These are phyloP conservation scores for Meripilus lineatus DNA, from an alignment of 1,284 basidiomycete species.

Conservation along the genomic window DNA sequence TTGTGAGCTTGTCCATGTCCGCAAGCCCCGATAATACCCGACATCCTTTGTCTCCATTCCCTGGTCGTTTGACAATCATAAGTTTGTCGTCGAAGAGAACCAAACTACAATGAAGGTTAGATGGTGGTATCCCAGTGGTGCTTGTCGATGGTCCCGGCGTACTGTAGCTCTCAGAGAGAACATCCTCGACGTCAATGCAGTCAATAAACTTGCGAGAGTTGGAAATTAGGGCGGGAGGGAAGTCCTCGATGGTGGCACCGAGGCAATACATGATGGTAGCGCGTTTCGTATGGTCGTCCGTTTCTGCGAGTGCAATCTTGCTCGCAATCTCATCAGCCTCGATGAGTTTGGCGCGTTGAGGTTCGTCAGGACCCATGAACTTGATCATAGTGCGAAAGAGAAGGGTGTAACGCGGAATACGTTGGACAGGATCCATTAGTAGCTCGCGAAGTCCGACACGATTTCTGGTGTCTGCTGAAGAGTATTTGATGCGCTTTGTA, in stretches of 20 bases:
- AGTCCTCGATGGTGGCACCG: constrained; percentile 81
- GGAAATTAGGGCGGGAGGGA: constrained; percentile 84
- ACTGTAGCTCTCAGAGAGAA: constrained; percentile 41
- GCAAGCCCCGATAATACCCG: constrained; percentile 79
- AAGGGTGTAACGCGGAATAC: constrained; percentile 93
- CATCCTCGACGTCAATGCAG: constrained; percentile 91
- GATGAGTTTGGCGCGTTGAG: constrained; percentile 76
- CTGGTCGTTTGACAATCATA: constrained; percentile 85
- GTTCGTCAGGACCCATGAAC: constrained; percentile 73
- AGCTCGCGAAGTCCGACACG: constrained; percentile 90
- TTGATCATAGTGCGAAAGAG: constrained; percentile 91
- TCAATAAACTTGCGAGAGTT: constrained; percentile 87
- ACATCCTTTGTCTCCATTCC: constrained; percentile 69
- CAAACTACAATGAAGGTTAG: constrained; percentile 80
- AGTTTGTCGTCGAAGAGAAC: constrained; percentile 96
- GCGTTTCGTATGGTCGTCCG: constrained; percentile 86
- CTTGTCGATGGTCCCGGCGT: constrained; percentile 4
- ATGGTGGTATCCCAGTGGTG: constrained; percentile 18
- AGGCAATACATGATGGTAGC: constrained; percentile 90
- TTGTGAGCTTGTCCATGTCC: constrained; percentile 71
- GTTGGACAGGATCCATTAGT: constrained; percentile 99
- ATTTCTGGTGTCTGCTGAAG: constrained; percentile 76
- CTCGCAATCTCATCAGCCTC: constrained; percentile 87
- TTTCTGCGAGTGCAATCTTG: constrained; percentile 89
- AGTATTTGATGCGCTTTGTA: constrained; percentile 81